Conservation (phyloP, 805 yeast genomes). For the Wickerhamiella vanderwaltii region DNA sequence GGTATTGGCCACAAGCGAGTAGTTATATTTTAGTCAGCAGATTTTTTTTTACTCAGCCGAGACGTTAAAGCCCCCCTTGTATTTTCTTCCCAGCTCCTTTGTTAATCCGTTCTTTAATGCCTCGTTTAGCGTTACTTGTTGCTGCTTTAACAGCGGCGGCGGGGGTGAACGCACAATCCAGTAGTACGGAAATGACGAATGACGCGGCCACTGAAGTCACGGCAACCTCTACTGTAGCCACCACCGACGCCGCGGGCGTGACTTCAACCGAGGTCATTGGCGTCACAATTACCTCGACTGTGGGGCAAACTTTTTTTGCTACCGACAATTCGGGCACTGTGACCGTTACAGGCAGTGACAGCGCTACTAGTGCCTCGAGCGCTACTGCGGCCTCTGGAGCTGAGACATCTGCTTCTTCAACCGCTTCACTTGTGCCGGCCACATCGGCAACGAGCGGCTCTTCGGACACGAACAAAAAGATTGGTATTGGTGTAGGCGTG, state of each 20-base stretch:
- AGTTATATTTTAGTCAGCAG: too few species aligned
- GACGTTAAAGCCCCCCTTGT: too few species aligned
- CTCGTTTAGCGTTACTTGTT: too few species aligned
- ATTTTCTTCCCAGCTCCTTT: too few species aligned
- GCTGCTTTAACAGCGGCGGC: too few species aligned
- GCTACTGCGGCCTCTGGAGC: background rate
- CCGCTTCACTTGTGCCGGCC: conserved; percentile 7
- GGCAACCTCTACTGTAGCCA: background rate
- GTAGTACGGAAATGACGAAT: too few species aligned
- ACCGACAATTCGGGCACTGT: background rate
- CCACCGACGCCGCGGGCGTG: background rate
- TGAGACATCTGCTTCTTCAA: background rate
- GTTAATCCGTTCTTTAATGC: too few species aligned
- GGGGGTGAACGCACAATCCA: too few species aligned
- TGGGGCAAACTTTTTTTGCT: conserved; percentile 3
- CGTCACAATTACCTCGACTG: conserved; percentile 1
- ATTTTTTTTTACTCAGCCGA: too few species aligned
- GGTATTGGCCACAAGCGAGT: too few species aligned
- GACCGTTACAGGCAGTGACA: background rate
- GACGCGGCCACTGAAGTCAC: too few species aligned
- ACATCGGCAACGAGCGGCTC: background rate
- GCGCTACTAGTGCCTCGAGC: background rate
- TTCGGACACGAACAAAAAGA: conserved; percentile 27
- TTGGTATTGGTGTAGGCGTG: conserved; percentile 57
- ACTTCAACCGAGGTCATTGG: conserved; percentile 8